Evolutionary conservation across 768 basidiomycete genomes (phyloP).

Genomic region (Amanita phalloides): DNA sequence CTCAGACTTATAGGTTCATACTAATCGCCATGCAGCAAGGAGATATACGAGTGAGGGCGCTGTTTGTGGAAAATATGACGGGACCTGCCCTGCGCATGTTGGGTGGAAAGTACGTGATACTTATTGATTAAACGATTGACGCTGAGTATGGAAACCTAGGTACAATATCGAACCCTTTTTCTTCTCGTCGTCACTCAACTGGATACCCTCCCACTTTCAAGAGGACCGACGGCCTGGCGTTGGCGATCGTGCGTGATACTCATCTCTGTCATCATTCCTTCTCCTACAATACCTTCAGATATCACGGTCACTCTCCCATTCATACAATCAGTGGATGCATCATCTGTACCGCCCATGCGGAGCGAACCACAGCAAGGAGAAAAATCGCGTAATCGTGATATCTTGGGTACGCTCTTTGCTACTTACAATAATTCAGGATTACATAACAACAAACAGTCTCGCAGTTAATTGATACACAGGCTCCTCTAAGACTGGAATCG

Average conservation of each 20-base stretch:
- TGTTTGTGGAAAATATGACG: conserved; percentile 44
- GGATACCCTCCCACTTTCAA: conserved; percentile 59
- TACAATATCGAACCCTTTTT: conserved; percentile 58
- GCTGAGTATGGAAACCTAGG: conserved; percentile 14
- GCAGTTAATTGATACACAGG: conserved; percentile 26
- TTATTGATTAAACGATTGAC: background rate
- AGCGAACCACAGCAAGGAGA: conserved; percentile 6
- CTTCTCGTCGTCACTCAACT: conserved; percentile 53
- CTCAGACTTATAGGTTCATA: background rate
- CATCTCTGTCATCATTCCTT: background rate
- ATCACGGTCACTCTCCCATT: conserved; percentile 50
- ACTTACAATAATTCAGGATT: too few relatives aligned
- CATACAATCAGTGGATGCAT: conserved; percentile 28
- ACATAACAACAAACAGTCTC: background rate
- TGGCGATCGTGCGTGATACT: conserved; percentile 40
- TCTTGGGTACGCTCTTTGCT: background rate
- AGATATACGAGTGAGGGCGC: conserved; percentile 34
- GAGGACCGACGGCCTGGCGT: conserved; percentile 28
- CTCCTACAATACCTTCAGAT: conserved; percentile 22
- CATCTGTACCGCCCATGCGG: conserved; percentile 6
- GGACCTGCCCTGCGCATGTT: conserved; percentile 49
- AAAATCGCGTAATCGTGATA: background rate
- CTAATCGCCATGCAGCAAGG: conserved; percentile 8
- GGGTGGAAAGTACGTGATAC: conserved; percentile 33
- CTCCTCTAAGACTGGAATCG: conserved; percentile 17